Evolutionary conservation across 805 yeast genomes (phyloP).

Genomic region (Monosporozyma servazzii): DNA sequence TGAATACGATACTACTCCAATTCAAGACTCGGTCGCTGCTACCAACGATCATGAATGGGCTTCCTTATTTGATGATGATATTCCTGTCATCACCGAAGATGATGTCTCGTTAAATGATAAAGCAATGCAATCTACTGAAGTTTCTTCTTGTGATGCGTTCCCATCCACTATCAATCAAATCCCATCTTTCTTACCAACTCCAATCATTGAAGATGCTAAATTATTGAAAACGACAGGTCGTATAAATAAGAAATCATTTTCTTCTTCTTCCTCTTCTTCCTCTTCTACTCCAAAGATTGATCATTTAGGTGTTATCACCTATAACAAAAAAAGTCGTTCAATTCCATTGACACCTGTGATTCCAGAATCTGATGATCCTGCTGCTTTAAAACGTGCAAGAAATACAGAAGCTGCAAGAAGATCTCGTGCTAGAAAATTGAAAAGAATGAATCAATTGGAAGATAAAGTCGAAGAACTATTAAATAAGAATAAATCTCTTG

Average conservation of each 20-base stretch:
- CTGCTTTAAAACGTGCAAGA: slow-evolving; percentile 80
- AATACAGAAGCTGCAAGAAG: slow-evolving; percentile 95
- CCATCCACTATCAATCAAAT: slow-evolving; percentile 7
- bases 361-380: slow-evolving; percentile 51
- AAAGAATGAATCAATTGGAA: slow-evolving; percentile 78
- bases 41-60: slow-evolving; percentile 42
- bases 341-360: slow-evolving; percentile 66
- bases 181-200: slow-evolving; percentile 28
- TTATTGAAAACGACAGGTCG: slow-evolving; percentile 9
- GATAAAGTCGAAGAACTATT: slow-evolving; percentile 59
- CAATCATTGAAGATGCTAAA: slow-evolving; percentile 23
- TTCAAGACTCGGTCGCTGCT: background rate
- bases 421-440: slow-evolving; percentile 87
- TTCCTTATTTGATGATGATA: slow-evolving; percentile 45
- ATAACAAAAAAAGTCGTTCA: slow-evolving; percentile 68
- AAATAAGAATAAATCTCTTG: slow-evolving; percentile 48
- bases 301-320: slow-evolving; percentile 64
- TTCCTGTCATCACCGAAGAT: slow-evolving; percentile 32
- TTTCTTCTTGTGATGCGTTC: slow-evolving; percentile 2
- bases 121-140: slow-evolving; percentile 13
- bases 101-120: slow-evolving; percentile 22
- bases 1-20: slow-evolving; percentile 25
- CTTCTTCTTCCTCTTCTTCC: background rate
- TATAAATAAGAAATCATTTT: slow-evolving; percentile 12
- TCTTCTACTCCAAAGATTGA: slow-evolving; percentile 37